Base-by-base conservation (phyloP, 768 basidiomycete genomes). In the Lyophyllum shimeji region DNA sequence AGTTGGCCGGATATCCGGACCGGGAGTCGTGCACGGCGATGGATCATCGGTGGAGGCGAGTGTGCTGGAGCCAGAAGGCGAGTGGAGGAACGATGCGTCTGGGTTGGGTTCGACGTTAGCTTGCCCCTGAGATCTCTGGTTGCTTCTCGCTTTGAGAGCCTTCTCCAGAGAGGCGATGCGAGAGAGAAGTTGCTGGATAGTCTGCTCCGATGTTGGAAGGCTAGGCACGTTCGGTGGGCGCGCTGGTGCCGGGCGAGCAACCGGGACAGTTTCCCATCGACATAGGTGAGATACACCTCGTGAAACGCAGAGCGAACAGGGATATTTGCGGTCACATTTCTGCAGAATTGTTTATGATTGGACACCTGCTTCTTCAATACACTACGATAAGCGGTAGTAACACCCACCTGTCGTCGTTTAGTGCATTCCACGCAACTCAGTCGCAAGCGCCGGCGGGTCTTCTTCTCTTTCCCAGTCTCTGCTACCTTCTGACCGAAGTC, bases 361-460 rank as follows among this genome's bases (percentile, higher is more conserved):
- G 47, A 39, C 47, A 20, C 31, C 17, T 29, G 17, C 20, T 33
- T 37, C 31, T 40, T 43, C 29, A 40, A 50, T 15, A 29, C n/a
- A 15, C 45, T 13, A 37, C 34, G 15, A 6, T 6, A 17, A 13
- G 12, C 8, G 8, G 13, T 42, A 50, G 24, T 50, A 40, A 40
- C 37, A 65, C 74, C 58, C 59, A 80, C 81, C 72, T 82, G 82
- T 53, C 81, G 72, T 47, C 81, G 74, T 62, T 80, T 82, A 1
- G 82, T 80, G 60, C 82, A 83, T 62, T 82, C 81, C 7, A 82
- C 77, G 59, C 82, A 83, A 61, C 80, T 81, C 31, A 81, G 67
- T 43, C 81, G 74, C 53, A 81, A 72, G 17, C 82, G 70, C 56
- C 77, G 66, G 8, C 81, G 72, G 18, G 79, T 79, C 65, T 78